phyloP scores from a whole-genome alignment of 2,329 filamentous ascomycete genomes.

The Achaetomium macrosporum region DNA sequence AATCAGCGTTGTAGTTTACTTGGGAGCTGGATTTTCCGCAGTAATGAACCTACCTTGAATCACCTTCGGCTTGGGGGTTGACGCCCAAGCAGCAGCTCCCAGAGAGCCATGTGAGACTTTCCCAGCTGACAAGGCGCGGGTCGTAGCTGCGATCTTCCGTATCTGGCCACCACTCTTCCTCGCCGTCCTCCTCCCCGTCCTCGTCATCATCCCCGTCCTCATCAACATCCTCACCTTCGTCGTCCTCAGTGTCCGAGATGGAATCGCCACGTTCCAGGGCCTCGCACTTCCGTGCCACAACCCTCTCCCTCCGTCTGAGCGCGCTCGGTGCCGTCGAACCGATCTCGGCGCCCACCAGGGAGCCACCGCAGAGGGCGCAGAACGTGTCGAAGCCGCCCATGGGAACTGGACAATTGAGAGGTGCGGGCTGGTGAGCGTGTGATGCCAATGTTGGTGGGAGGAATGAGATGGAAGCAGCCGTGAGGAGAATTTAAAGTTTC shows the following conservation, averaged over 20 bases:
- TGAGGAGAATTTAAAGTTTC: too few species aligned
- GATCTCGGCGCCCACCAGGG: background rate
- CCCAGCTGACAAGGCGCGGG: background rate
- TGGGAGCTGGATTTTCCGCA: background rate
- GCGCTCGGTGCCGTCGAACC: background rate
- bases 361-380: constrained; percentile 1
- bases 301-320: background rate
- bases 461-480: too few species aligned
- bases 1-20: background rate
- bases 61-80: background rate
- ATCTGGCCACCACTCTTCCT: background rate
- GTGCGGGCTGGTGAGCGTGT: too few species aligned
- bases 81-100: background rate
- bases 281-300: background rate
- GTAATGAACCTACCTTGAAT: background rate
- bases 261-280: background rate
- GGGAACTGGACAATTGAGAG: background rate
- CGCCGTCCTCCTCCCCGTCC: background rate
- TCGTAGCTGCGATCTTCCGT: background rate
- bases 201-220: background rate
- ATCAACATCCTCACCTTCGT: background rate
- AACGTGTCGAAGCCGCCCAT: background rate
- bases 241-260: background rate
- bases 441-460: too few species aligned
- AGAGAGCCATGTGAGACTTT: background rate